Base-by-base conservation (phyloP, 805 yeast genomes). In the Hyphopichia homilentoma region DNA sequence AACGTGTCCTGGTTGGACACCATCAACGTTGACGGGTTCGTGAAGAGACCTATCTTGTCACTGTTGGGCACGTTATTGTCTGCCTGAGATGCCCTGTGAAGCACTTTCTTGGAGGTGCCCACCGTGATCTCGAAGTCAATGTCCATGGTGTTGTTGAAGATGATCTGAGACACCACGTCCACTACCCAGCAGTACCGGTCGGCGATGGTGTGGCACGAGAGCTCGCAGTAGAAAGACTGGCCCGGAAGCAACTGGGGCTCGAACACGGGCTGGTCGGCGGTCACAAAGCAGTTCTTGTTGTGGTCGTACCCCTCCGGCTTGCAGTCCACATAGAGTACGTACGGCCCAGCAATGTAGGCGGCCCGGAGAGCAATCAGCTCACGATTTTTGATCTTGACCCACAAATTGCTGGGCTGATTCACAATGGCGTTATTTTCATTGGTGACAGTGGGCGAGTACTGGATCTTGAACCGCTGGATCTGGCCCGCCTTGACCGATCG, bases 311-410 rank as follows among this genome's bases (percentile, higher is more conserved):
- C 83, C 7, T 57, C 65, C 0, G 90, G 79, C 27, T 80, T 67
- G 30, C 93, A 77, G 55, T 90, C 97, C 15, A 81, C 84, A 48
- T 93, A 93, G 5, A 93, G 59, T 2, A 85, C 68, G 51, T 79
- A 90, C 0, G 98, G 98, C 0, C 97, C 98, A 1, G 89, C 81
- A 27, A 93, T 57, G 47, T 81, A 86, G 1, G 95, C 84, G 0
- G 97, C 94, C 18, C 95, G 59, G 43, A 86, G 53, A 1, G 93
- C 71, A 3, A 84, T 61, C 42, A 77, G 74, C 54, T 88, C 96
- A 3, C 61, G 64, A 57, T 89, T 89, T 47, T 75, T 77, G 23
- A 89, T 73, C 33, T 75, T 72, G 15, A 83, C 56, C 70, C 74
- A 79, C 6, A 67, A 40, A 24, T 47, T 52, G 6, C 35, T 21